Base-by-base conservation (phyloP, 2,329 filamentous ascomycete species). In the Whalleya microplaca region DNA sequence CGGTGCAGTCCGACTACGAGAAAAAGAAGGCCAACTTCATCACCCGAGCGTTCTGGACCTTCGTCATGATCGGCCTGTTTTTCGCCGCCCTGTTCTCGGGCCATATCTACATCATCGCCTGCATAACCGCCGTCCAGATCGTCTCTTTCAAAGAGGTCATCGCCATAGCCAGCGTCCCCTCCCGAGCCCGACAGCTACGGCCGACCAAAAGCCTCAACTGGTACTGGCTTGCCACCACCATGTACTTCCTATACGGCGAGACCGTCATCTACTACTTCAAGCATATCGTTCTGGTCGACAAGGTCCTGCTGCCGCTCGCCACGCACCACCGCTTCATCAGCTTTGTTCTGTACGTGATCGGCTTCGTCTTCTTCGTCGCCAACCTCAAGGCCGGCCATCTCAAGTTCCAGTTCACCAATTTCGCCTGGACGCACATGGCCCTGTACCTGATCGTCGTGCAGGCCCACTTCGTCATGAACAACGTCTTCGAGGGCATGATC, bases 211-310 rank as follows among this genome's bases (percentile, higher is more conserved):
- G 91, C 65, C 80, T 99, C 67, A 98, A 98, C 76, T 99, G 95
- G 95, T 99, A 99, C 76, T 99, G 96, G 80, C 83, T 99, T 51
- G 95, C 92, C n/a, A 92, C 91, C 21, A 96, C 94, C 66, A 98
- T 99, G 94, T 99, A 99, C 81, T 99, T 96, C 68, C 82, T 99
- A 48, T 99, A 99, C 72, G 95, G 95, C 71, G 95, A 99, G 78
- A 97, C 92, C 69, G 94, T 99, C 71, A 96, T 99, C 70, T 99
- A 99, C 80, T 99, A 99, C 78, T 99, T 99, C 79, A 99, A 99
- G 83, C 95, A 99, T 73, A 94, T 99, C 65, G 87, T 99, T 43
- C 80, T 99, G 56, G 93, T 99, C 45, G 95, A 99, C 76, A 91
- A 90, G 75, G 90, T 98, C 45, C 81, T 99, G 59, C 80, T 97